These are phyloP conservation scores for Aspergillus tanneri DNA, from an alignment of 2,329 filamentous ascomycete species.

Conservation along the genomic window DNA sequence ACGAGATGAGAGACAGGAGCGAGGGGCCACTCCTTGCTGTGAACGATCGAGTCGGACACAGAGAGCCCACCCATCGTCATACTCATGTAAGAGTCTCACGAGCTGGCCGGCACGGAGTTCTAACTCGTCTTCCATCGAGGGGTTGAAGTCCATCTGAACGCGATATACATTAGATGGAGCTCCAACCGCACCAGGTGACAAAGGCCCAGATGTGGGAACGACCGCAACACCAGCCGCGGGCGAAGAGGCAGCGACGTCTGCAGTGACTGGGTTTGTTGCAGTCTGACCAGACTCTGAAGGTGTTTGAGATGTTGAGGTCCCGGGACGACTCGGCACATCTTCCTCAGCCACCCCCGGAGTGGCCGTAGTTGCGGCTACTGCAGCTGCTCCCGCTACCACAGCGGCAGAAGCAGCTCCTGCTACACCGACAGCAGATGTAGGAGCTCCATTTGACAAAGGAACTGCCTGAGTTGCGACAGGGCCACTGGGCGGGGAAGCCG, in stretches of 20 bases:
- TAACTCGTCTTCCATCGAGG: slow-evolving; percentile 89
- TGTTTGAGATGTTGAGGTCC: slow-evolving; percentile 22
- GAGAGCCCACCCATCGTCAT: slow-evolving; percentile 97
- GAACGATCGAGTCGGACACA: slow-evolving; percentile 88
- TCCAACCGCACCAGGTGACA: slow-evolving; percentile 44
- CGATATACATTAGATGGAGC: slow-evolving; percentile 74
- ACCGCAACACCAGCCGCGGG: slow-evolving; percentile 17
- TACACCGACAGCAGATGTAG: slow-evolving; percentile 25
- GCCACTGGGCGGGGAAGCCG: slow-evolving; percentile 10
- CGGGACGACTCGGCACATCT: slow-evolving; percentile 21
- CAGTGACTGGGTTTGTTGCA: slow-evolving; percentile 26
- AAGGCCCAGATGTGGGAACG: slow-evolving; percentile 16
- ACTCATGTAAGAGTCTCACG: slow-evolving; percentile 87
- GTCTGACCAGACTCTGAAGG: slow-evolving; percentile 23
- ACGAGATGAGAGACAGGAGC: slow-evolving; percentile 88
- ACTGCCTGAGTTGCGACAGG: slow-evolving; percentile 39
- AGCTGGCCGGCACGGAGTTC: slow-evolving; percentile 77
- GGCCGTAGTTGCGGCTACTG: slow-evolving; percentile 42
- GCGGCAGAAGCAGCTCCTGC: slow-evolving; percentile 40
- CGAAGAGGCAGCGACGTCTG: slow-evolving; percentile 22
- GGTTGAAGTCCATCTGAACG: slow-evolving; percentile 90
- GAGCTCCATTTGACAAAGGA: slow-evolving; percentile 27
- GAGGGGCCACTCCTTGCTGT: slow-evolving; percentile 86
- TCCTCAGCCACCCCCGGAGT: slow-evolving; percentile 25
- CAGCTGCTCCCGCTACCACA: slow-evolving; percentile 40